Conservation (phyloP, 208 protist genomes). For the Crithidia mellificae region DNA sequence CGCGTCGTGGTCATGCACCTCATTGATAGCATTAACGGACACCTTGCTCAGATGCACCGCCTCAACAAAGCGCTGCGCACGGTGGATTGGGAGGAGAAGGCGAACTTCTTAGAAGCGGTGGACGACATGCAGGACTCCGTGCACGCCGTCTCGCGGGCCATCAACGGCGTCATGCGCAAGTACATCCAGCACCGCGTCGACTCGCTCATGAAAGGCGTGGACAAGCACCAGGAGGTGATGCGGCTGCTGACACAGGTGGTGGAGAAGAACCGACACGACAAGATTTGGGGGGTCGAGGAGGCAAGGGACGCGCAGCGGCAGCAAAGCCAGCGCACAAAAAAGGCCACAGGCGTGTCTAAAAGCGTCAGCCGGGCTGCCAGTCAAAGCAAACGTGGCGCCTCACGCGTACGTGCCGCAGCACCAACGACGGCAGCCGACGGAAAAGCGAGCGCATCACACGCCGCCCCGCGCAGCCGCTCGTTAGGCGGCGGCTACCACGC, state of each 20-base stretch:
- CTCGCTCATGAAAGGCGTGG: slow-evolving; percentile 65
- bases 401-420: too few species aligned
- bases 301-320: slow-evolving; percentile 35
- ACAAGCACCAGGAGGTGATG: slow-evolving; percentile 79
- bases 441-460: too few species aligned
- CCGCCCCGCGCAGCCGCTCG: slow-evolving; percentile 27
- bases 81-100: slow-evolving; percentile 81
- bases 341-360: neutral
- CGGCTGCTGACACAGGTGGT: slow-evolving; percentile 68
- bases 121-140: slow-evolving; percentile 53
- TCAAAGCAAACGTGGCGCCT: too few species aligned
- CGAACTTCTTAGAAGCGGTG: slow-evolving; percentile 60
- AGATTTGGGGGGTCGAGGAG: slow-evolving; percentile 56
- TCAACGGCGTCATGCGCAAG: slow-evolving; percentile 58
- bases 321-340: slow-evolving; percentile 48
- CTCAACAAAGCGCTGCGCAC: slow-evolving; percentile 77
- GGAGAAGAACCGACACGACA: slow-evolving; percentile 66
- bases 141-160: slow-evolving; percentile 44
- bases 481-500: slow-evolving; percentile 63
- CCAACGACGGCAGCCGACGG: too few species aligned
- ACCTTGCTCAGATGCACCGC: slow-evolving; percentile 59
- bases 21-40: slow-evolving; percentile 45
- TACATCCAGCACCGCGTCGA: slow-evolving; percentile 79
- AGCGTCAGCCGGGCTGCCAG: too few species aligned
- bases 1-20: slow-evolving; percentile 72